phyloP scores from a whole-genome alignment of 345 rosid genomes.

The Gossypioides kirkii region DNA sequence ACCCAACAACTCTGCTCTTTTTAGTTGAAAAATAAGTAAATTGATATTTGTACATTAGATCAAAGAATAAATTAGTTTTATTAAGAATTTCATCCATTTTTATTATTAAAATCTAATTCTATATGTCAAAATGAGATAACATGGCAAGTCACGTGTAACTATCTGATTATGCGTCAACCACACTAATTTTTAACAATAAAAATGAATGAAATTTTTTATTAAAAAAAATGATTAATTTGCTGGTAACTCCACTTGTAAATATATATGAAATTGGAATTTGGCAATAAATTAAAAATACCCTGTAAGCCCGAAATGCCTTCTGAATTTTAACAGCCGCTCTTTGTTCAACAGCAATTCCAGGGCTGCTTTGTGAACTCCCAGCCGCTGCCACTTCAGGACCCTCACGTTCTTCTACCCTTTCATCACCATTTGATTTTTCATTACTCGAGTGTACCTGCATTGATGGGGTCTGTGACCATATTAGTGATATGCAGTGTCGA shows the following conservation, averaged over 20 bases:
- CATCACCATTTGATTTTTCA: slow-evolving; percentile 36
- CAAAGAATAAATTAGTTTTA: too few relatives aligned
- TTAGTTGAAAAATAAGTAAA: too few relatives aligned
- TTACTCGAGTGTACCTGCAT: slow-evolving; percentile 36
- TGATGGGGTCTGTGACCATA: neutral
- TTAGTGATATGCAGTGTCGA: neutral
- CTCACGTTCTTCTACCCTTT: slow-evolving; percentile 13
- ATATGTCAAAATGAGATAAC: too few relatives aligned
- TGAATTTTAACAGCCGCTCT: slow-evolving; percentile 56
- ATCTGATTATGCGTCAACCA: too few relatives aligned
- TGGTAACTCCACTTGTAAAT: too few relatives aligned
- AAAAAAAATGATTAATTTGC: too few relatives aligned
- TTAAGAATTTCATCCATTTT: too few relatives aligned
- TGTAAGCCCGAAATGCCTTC: slow-evolving; percentile 51
- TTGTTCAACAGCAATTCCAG: slow-evolving; percentile 21
- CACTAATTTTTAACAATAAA: accelerated
- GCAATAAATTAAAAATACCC: slow-evolving; percentile 23
- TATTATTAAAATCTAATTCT: too few relatives aligned
- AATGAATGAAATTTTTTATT: too few relatives aligned
- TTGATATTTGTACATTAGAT: too few relatives aligned
- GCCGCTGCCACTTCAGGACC: slow-evolving; percentile 15
- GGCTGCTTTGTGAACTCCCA: slow-evolving; percentile 2
- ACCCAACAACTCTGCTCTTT: too few relatives aligned
- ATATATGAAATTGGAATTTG: neutral
- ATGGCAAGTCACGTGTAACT: too few relatives aligned